Percentiles rank a stretch among this genome's conserved stretches.
Evolutionary conservation across 2,329 filamentous ascomycete genomes (phyloP).

Genomic region (Colletotrichum destructivum): DNA sequence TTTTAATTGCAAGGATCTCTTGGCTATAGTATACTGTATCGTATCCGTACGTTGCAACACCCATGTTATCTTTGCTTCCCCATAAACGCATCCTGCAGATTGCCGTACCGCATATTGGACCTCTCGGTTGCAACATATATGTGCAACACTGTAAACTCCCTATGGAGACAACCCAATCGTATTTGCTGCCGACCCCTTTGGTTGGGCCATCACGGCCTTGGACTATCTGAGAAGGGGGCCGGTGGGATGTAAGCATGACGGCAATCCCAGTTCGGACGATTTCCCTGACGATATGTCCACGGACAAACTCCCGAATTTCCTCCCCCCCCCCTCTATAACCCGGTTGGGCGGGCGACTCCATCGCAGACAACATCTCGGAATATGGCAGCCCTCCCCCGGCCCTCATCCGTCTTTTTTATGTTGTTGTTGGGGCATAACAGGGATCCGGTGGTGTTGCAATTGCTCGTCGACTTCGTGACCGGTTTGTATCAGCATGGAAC

Average conservation of each 20-base stretch:
- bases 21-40: neutral
- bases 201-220: no score
- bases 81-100: conserved; percentile 8
- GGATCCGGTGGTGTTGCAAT: no score
- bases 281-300: neutral
- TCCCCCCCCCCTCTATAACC: neutral
- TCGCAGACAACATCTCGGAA: no score
- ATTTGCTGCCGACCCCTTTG: neutral
- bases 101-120: neutral
- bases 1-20: conserved; percentile 15
- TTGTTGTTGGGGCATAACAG: neutral
- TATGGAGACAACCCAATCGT: neutral
- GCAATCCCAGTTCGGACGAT: neutral
- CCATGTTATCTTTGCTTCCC: neutral
- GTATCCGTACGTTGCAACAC: neutral
- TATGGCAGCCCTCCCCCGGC: no score
- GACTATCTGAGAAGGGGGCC: neutral
- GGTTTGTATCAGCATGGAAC: neutral
- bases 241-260: neutral
- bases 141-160: neutral
- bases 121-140: conserved; percentile 3
- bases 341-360: no score
- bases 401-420: neutral
- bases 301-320: neutral
- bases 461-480: no score